A percentile compares a stretch with the other conserved stretches of the same genome.
Evolutionary conservation across 1,284 basidiomycete genomes (phyloP).

Genomic region (Apiotrichum gracile): DNA sequence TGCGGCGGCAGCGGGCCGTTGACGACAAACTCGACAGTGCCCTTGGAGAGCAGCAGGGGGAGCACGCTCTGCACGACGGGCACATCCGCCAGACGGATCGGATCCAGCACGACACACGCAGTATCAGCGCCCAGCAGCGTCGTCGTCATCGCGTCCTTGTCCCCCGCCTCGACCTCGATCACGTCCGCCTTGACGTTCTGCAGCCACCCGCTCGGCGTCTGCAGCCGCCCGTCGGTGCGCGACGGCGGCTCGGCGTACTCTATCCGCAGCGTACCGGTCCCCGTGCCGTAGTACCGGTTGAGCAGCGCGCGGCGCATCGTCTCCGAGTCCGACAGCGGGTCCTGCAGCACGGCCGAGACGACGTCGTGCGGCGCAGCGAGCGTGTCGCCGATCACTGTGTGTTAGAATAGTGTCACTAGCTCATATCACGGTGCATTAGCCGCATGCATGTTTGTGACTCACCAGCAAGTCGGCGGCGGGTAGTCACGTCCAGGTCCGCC

Average conservation of each 20-base stretch:
- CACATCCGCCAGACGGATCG: conserved; percentile 28
- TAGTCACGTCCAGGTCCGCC: conserved; percentile 12
- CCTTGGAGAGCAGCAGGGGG: conserved; percentile 16
- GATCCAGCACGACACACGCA: conserved; percentile 40
- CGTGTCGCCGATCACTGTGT: conserved; percentile 34
- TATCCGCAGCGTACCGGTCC: conserved; percentile 13
- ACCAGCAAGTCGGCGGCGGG: conserved; percentile 30
- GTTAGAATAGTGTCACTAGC: no score
- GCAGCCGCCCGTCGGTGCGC: conserved; percentile 13
- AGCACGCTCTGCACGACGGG: conserved; percentile 17
- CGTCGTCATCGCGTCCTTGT: not conserved
- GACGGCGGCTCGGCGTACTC: conserved; percentile 1
- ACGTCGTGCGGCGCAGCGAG: conserved; percentile 30
- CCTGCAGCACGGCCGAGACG: conserved; percentile 39
- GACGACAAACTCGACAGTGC: conserved; percentile 27
- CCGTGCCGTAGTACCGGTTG: conserved; percentile 17
- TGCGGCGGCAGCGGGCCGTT: conserved; percentile 31
- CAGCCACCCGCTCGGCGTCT: conserved; percentile 30
- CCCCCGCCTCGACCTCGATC: conserved; percentile 20
- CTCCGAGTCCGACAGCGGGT: conserved; percentile 30
- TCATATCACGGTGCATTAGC: no score
- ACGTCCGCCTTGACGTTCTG: conserved; percentile 25
- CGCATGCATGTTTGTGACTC: conserved; percentile 1
- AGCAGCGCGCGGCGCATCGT: conserved; percentile 22
- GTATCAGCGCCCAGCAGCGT: conserved; percentile 21